A percentile compares a stretch with the other conserved stretches of the same genome.
Conservation (phyloP, 1,139 yeast genomes). For the Scheffersomyces segobiensis region DNA sequence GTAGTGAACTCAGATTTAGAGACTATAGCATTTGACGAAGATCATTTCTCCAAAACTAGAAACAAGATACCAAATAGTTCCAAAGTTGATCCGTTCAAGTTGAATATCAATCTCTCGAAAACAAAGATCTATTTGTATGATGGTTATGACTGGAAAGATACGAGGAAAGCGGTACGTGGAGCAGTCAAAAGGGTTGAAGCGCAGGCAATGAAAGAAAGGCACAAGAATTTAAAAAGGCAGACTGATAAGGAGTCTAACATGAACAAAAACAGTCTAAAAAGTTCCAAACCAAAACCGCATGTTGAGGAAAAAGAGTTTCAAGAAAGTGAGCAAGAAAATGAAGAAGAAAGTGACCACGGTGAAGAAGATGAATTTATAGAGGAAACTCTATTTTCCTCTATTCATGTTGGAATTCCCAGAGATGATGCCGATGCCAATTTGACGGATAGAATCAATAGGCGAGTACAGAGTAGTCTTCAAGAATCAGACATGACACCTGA, state of each 20-base stretch:
- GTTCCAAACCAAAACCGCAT: constrained; percentile 1
- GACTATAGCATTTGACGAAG: constrained; percentile 34
- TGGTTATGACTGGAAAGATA: constrained; percentile 91
- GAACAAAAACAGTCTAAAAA: background rate
- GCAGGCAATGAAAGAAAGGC: constrained; percentile 35
- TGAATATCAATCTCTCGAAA: constrained; percentile 38
- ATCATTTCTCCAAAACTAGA: constrained; percentile 40
- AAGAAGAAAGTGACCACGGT: constrained; percentile 20
- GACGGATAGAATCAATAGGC: constrained; percentile 54
- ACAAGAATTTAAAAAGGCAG: constrained; percentile 11
- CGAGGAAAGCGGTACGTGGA: constrained; percentile 63
- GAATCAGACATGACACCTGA: constrained; percentile 16
- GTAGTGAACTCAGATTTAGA: background rate
- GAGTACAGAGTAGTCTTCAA: constrained; percentile 28
- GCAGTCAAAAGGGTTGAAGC: constrained; percentile 65
- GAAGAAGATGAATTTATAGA: constrained; percentile 40
- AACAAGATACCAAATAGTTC: constrained; percentile 1
- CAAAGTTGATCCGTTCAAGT: constrained; percentile 26
- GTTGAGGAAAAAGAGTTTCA: constrained; percentile 2
- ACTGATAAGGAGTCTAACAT: background rate
- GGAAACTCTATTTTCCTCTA: constrained; percentile 71
- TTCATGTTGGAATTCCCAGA: constrained; percentile 63
- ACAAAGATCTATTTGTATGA: constrained; percentile 65
- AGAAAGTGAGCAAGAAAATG: constrained; percentile 6
- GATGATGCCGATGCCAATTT: constrained; percentile 48